Evolutionary conservation across 768 basidiomycete genomes (phyloP).

Genomic region (Clitopilus hobsonii): DNA sequence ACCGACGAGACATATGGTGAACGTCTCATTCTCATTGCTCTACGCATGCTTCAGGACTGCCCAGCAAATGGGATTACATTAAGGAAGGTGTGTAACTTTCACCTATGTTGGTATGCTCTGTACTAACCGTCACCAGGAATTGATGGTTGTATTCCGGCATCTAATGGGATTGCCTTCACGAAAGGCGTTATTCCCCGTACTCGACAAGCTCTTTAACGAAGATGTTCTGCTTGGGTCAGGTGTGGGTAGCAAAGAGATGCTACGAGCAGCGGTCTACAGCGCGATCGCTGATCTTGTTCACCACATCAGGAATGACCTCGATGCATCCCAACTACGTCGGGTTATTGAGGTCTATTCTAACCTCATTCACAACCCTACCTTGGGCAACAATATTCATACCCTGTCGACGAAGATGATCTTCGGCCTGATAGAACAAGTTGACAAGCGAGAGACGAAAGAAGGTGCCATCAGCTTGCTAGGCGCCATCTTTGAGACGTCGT

Average conservation of each 20-base stretch:
- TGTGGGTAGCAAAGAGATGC: slow-evolving; percentile 78
- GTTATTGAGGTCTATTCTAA: slow-evolving; percentile 84
- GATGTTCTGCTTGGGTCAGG: slow-evolving; percentile 82
- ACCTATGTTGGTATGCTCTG: background rate
- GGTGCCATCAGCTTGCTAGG: slow-evolving; percentile 67
- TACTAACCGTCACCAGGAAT: slow-evolving; percentile 51
- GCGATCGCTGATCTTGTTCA: slow-evolving; percentile 92
- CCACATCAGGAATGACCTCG: slow-evolving; percentile 81
- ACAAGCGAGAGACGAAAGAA: slow-evolving; percentile 66
- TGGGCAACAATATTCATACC: slow-evolving; percentile 78
- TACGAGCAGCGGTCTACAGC: slow-evolving; percentile 80
- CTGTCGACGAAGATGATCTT: slow-evolving; percentile 92
- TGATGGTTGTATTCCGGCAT: slow-evolving; percentile 90
- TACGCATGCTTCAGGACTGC: slow-evolving; percentile 92
- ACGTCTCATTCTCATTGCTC: slow-evolving; percentile 68
- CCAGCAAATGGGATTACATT: slow-evolving; percentile 79
- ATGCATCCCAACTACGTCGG: slow-evolving; percentile 65
- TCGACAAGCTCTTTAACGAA: slow-evolving; percentile 91
- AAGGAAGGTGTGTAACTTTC: slow-evolving; percentile 55
- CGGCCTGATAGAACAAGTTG: slow-evolving; percentile 79
- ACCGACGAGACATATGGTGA: slow-evolving; percentile 76
- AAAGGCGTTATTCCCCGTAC: slow-evolving; percentile 70
- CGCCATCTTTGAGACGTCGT: slow-evolving; percentile 75
- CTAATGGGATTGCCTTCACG: slow-evolving; percentile 77
- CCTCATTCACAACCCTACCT: slow-evolving; percentile 83